phyloP scores from a whole-genome alignment of 495 filamentous ascomycete genomes.

The Xylaria nigripes region DNA sequence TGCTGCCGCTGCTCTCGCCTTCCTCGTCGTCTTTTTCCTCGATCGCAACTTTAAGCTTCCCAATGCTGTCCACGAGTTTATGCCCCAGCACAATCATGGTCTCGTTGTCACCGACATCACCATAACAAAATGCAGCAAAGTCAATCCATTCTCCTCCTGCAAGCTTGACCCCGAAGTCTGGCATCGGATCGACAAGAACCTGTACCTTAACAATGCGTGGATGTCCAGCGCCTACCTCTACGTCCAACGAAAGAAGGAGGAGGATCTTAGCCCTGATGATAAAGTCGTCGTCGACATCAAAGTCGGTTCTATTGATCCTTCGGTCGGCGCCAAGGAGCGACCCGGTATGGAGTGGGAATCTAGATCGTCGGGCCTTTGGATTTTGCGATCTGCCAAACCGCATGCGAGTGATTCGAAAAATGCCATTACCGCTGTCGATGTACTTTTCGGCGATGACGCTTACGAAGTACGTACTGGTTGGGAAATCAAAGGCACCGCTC shows the following conservation, averaged over 20 bases:
- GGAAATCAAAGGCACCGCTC: conserved; percentile 61
- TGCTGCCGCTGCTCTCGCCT: conserved; percentile 54
- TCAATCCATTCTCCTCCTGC: conserved; percentile 74
- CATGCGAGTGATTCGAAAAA: conserved; percentile 70
- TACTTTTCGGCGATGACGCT: conserved; percentile 88
- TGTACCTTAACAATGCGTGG: conserved; percentile 69
- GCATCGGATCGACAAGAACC: conserved; percentile 85
- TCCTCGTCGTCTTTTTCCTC: conserved; percentile 65
- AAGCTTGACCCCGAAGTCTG: conserved; percentile 66
- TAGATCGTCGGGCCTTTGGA: conserved; percentile 73
- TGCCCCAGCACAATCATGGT: conserved; percentile 74
- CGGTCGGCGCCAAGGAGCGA: conserved; percentile 46
- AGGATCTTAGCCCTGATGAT: conserved; percentile 66
- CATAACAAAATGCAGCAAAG: conserved; percentile 62
- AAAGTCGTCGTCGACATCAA: conserved; percentile 77
- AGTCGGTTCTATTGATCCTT: conserved; percentile 69
- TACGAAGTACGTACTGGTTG: conserved; percentile 81
- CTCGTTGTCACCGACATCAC: conserved; percentile 83
- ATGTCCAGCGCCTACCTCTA: conserved; percentile 75
- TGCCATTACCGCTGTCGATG: conserved; percentile 76
- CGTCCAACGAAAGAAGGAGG: conserved; percentile 79
- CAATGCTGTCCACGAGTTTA: conserved; percentile 68
- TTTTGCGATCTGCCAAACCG: conserved; percentile 67
- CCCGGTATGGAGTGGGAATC: conserved; percentile 70
- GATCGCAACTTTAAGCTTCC: conserved; percentile 77